Conservation (phyloP, 768 basidiomycete genomes). For the Suillus alpinus region DNA sequence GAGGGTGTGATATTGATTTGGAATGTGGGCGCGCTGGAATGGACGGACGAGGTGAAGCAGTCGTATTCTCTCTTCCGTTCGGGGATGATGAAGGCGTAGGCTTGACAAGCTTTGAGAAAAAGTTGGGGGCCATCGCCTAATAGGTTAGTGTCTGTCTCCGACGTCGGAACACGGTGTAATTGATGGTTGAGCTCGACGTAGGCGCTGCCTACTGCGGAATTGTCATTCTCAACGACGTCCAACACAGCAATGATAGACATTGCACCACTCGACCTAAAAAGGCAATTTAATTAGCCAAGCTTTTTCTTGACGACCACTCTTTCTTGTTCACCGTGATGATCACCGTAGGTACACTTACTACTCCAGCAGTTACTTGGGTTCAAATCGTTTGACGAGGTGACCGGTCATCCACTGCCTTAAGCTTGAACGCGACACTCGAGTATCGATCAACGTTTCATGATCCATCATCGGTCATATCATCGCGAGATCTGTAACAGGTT, state of each 20-base stretch:
- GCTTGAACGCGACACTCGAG: too few species aligned
- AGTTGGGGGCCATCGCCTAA: conserved; percentile 24
- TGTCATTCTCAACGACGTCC: background rate
- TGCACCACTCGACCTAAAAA: background rate
- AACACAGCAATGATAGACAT: background rate
- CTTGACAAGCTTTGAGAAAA: conserved; percentile 30
- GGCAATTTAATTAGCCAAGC: background rate
- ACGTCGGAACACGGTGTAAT: background rate
- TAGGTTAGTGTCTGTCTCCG: background rate
- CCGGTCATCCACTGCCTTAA: too few species aligned
- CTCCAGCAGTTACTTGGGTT: too few species aligned
- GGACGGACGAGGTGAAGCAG: background rate
- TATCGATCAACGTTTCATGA: too few species aligned
- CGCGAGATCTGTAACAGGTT: background rate
- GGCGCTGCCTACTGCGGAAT: background rate
- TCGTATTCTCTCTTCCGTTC: background rate
- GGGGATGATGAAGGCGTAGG: conserved; percentile 13
- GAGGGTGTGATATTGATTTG: conserved; percentile 8
- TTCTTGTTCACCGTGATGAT: too few species aligned
- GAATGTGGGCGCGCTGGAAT: conserved; percentile 7
- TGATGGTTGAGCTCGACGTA: background rate
- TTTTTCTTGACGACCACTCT: too few species aligned
- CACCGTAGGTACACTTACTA: too few species aligned
- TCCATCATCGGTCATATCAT: too few species aligned
- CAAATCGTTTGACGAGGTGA: too few species aligned